Conservation (phyloP, 2,329 filamentous ascomycete species). For the Trichoderma harzianum region DNA sequence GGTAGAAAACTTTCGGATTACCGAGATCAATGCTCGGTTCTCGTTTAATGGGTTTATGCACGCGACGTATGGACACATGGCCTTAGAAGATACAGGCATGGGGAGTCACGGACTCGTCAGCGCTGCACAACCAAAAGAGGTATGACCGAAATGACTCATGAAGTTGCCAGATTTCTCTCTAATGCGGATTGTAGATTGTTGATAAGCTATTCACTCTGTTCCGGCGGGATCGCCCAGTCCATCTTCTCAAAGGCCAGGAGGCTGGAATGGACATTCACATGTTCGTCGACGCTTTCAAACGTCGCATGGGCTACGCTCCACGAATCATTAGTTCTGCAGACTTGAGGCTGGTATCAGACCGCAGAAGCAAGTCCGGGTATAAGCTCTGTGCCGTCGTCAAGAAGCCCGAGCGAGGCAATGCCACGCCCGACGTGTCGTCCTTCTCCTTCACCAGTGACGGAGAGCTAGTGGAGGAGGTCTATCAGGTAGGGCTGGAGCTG, state of each 20-base stretch:
- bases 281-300: conserved; percentile 31
- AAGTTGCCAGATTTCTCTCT: not conserved
- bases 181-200: conserved; percentile 27
- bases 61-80: conserved; percentile 29
- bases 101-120: conserved; percentile 21
- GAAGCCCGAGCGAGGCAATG: not conserved
- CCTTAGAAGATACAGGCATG: conserved; percentile 23
- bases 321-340: conserved; percentile 34
- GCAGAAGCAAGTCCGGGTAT: conserved; percentile 23
- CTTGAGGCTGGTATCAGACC: conserved; percentile 32
- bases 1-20: conserved; percentile 31
- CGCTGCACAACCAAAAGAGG: conserved; percentile 27
- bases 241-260: conserved; percentile 39
- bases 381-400: conserved; percentile 31
- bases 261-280: conserved; percentile 39
- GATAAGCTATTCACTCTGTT: conserved; percentile 33
- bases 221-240: conserved; percentile 28
- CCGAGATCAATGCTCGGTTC: conserved; percentile 42
- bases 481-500: conserved; percentile 39
- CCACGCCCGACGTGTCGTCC: not conserved
- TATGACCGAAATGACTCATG: conserved; percentile 4
- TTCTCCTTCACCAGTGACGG: conserved; percentile 22
- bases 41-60: conserved; percentile 38
- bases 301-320: conserved; percentile 29
- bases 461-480: conserved; percentile 32